Base-by-base conservation (phyloP, 768 basidiomycete genomes). In the Termitomyces sp. region DNA sequence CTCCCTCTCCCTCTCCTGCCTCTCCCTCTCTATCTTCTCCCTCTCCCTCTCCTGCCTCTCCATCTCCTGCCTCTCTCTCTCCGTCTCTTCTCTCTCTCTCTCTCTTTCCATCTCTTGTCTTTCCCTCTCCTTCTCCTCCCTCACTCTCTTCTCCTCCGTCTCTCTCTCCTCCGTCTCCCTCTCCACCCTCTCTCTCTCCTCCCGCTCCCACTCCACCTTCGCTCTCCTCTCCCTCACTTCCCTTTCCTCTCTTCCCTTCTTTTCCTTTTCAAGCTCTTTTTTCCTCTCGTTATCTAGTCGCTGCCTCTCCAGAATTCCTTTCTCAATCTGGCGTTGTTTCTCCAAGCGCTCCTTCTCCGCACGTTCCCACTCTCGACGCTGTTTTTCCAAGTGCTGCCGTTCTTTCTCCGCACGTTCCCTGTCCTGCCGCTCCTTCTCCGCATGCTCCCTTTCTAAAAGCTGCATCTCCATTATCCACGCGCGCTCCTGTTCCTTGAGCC, bases 401-500 rank as follows among this genome's bases (percentile, higher is more conserved):
- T 53, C 32, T 18, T 46, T 53, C 43, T 58, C 57, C 57, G 6
- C 18, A 20, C 44, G 41, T 43, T 46, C 53, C 6, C 13, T 37
- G n/a, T 26, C 52, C 26, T 27, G 42, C n/a, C 39, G 52, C 10
- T 29, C 32, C 26, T 27, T 41, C 20, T 44, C 43, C 13, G 20
- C 20, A 26, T 14, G 32, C 20, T 34, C 3, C 14, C n/a, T 49
- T 32, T 47, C 37, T 20, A n/a, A 36, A 24, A 47, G 34, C 46
- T 47, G 31, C 36, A 18, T 46, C 32, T 46, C 47, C 12, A 48
- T 20, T 37, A n/a, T 41, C 41, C 10, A 39, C 9, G 27, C 20
- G 13, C 10, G 37, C 14, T 50, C 55, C 29, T 56, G 48, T 41
- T 60, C 59, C 43, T 50, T 29, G 29, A 49, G 37, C 37, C 22